Evolutionary conservation across 2,329 filamentous ascomycete genomes (phyloP).

Genomic region (Xylariaceae sp.): DNA sequence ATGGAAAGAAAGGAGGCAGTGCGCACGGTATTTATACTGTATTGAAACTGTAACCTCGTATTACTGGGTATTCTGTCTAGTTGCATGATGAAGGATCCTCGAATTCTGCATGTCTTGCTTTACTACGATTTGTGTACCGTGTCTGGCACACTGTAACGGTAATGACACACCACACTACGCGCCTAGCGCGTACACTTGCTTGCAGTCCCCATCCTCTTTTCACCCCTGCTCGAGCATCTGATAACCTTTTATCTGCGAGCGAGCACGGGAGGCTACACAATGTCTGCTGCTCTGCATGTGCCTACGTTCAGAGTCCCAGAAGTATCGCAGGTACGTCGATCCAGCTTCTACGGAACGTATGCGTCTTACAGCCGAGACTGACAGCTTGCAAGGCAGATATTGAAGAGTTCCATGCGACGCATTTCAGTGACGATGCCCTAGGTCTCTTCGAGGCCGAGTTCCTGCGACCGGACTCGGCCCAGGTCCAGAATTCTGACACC

Average conservation of each 20-base stretch:
- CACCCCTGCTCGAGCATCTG: background rate
- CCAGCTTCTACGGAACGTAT: background rate
- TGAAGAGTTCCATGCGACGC: constrained; percentile 50
- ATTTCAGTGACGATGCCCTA: constrained; percentile 50
- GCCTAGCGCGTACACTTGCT: too few relatives aligned
- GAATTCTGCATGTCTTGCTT: too few relatives aligned
- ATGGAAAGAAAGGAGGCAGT: background rate
- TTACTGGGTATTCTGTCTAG: background rate
- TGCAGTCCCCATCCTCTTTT: background rate
- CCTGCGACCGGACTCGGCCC: constrained; percentile 31
- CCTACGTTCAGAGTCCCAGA: constrained; percentile 30
- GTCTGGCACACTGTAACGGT: too few relatives aligned
- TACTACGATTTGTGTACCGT: too few relatives aligned
- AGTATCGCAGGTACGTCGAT: constrained; percentile 35
- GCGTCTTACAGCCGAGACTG: constrained; percentile 20
- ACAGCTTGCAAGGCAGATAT: constrained; percentile 51
- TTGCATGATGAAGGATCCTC: background rate
- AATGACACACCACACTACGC: too few relatives aligned
- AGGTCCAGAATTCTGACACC: constrained; percentile 17
- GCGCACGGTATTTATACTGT: background rate
- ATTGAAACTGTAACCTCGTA: background rate
- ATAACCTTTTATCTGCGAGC: background rate
- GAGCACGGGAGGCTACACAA: constrained; percentile 11
- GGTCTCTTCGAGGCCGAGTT: constrained; percentile 45
- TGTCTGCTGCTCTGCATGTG: constrained; percentile 21